phyloP scores from a whole-genome alignment of 2,329 filamentous ascomycete genomes.

The Diaporthe destruens region DNA sequence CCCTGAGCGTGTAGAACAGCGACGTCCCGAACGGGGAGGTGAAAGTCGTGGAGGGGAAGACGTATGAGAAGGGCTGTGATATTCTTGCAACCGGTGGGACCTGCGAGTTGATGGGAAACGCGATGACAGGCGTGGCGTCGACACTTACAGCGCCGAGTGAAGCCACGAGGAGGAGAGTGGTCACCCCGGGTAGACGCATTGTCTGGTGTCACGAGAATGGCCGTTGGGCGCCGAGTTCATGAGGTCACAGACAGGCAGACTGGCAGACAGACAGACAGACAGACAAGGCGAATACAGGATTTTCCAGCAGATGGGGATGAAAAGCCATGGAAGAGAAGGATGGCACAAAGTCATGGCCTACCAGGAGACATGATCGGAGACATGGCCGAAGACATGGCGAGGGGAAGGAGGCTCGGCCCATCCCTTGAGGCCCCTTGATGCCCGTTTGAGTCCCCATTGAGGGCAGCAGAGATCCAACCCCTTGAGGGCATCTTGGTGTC shows the following conservation, averaged over 20 bases:
- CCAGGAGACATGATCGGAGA: constrained; percentile 32
- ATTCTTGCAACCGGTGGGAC: constrained; percentile 83
- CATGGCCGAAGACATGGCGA: constrained; percentile 25
- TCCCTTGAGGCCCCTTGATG: constrained; percentile 34
- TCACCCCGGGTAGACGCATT: constrained; percentile 36
- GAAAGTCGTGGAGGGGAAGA: constrained; percentile 82
- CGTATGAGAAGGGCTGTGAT: constrained; percentile 75
- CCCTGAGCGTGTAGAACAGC: constrained; percentile 75
- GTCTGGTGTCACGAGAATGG: constrained; percentile 32
- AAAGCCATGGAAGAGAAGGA: constrained; percentile 23
- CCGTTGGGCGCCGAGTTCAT: constrained; percentile 32
- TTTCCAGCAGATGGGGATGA: neutral
- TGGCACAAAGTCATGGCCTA: constrained; percentile 33
- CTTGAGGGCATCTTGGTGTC: constrained; percentile 30
- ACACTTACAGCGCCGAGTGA: constrained; percentile 49
- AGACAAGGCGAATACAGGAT: constrained; percentile 9
- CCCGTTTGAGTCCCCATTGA: neutral
- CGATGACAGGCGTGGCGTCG: constrained; percentile 56
- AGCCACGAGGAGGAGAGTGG: constrained; percentile 45
- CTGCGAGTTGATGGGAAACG: constrained; percentile 87
- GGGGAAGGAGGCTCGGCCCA: constrained; percentile 24
- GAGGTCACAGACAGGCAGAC: neutral
- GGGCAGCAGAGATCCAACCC: constrained; percentile 38
- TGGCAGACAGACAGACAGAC: neutral
- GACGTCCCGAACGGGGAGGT: constrained; percentile 63